Percentiles rank a stretch among this genome's conserved stretches.
phyloP scores from a whole-genome alignment of 1,139 yeast species.

The Debaryomyces nepalensis region DNA sequence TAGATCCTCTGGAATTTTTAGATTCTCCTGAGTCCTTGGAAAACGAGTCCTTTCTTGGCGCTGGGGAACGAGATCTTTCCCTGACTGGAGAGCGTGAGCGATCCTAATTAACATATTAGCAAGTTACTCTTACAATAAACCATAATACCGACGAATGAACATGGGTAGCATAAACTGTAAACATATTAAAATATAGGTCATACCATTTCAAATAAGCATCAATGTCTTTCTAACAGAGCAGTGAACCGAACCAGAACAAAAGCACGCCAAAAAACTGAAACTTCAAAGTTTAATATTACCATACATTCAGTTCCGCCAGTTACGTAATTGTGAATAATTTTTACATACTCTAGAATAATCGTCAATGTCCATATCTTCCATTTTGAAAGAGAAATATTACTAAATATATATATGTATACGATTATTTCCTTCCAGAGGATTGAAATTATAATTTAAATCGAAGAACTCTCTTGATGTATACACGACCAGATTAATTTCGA shows the following conservation, averaged over 20 bases:
- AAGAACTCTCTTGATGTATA: slow-evolving; percentile 8
- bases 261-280: slow-evolving; percentile 6
- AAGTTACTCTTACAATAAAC: slow-evolving; percentile 14
- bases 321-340: slow-evolving; percentile 7
- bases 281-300: slow-evolving; percentile 8
- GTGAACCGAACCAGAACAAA: slow-evolving; percentile 2
- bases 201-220: neutral
- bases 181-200: neutral
- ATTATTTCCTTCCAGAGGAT: neutral
- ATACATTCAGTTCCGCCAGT: slow-evolving; percentile 11
- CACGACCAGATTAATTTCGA: slow-evolving; percentile 11
- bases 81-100: slow-evolving; percentile 54
- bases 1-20: slow-evolving; percentile 17
- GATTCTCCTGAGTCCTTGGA: slow-evolving; percentile 10
- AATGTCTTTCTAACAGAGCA: slow-evolving; percentile 4
- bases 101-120: slow-evolving; percentile 40
- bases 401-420: neutral
- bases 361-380: slow-evolving; percentile 61
- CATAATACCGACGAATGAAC: slow-evolving; percentile 12
- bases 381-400: slow-evolving; percentile 18
- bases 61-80: slow-evolving; percentile 41
- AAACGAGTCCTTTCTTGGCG: slow-evolving; percentile 18
- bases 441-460: slow-evolving; percentile 1
- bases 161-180: slow-evolving; percentile 11
- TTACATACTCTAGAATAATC: slow-evolving; percentile 56